Percentiles rank a stretch among this genome's conserved stretches.
phyloP scores from a whole-genome alignment of 495 filamentous ascomycete species.

The Aspergillus affinis region DNA sequence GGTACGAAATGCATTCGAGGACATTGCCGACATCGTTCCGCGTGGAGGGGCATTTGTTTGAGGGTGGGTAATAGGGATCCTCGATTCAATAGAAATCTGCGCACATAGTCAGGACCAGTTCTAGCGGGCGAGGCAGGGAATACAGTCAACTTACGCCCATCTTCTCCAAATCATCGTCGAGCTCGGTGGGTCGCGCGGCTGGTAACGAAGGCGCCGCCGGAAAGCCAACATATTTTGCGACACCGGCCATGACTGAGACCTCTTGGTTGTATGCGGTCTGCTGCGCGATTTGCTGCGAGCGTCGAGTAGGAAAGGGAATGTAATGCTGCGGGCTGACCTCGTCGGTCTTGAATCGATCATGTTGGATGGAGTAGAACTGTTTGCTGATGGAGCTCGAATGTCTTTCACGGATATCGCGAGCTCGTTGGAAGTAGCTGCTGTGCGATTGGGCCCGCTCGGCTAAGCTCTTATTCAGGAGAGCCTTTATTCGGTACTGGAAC shows the following conservation, averaged over 20 bases:
- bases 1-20: constrained; percentile 40
- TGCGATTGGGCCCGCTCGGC: constrained; percentile 81
- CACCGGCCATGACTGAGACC: constrained; percentile 83
- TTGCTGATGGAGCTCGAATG: constrained; percentile 78
- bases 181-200: constrained; percentile 66
- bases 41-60: constrained; percentile 25
- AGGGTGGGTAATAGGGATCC: constrained; percentile 26
- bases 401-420: constrained; percentile 76
- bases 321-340: constrained; percentile 77
- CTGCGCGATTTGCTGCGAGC: constrained; percentile 69
- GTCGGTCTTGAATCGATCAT: constrained; percentile 81
- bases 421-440: constrained; percentile 80
- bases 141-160: constrained; percentile 72
- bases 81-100: constrained; percentile 44
- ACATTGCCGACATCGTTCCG: constrained; percentile 36
- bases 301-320: constrained; percentile 68
- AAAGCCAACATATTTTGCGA: constrained; percentile 93
- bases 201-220: constrained; percentile 86
- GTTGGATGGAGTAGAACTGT: constrained; percentile 86
- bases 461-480: constrained; percentile 68
- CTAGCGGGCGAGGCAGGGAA: neutral
- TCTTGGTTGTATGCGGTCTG: constrained; percentile 91
- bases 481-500: constrained; percentile 67
- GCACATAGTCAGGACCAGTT: constrained; percentile 10
- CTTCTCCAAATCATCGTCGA: constrained; percentile 82